Evolutionary conservation across 169 alveolate genomes (phyloP), one percentile per base, ranked within the genome.

Genomic region (Plasmodium gallinaceum): DNA sequence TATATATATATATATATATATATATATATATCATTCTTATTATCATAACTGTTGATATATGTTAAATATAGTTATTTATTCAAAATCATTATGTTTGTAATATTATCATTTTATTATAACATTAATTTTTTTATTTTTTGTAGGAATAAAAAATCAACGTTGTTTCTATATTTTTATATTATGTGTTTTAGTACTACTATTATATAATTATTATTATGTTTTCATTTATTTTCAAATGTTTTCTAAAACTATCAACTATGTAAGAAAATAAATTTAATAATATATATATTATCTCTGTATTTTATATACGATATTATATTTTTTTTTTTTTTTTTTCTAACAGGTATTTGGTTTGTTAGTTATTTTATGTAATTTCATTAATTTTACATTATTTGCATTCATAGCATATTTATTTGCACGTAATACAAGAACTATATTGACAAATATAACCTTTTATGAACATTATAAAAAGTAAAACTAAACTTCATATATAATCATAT

Each of bases 401-500:
- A 96, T 92, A 37, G 76, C 92, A 18, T 95, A 95, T 74, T 95
- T 96, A 42, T 89, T 93, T 62, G 75, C 93, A 12, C 93, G 98
- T 20, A 94, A 94, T 57, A 57, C 95, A 26, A 87, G 97, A 65
- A 93, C 97, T 58, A 96, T 96, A 88, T 14, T 95, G 57, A 93
- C 98, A 54, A 95, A 96, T 83, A 96, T 96, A 37, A 96, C 98
- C n/a, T 96, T 93, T 94, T 96, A 96, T 76, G 98, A 96, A 71
- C 95, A 66, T 80, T 94, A 92, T 54, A 93, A 96, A 74, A 96
- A 92, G 92, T 97, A 96, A 32, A 88, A 51, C 42, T 64, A 48
- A 60, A 39, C 42, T 60, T 22, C 20, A 22, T 48, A 61, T 16
- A 39, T 60, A 18, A 10, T 5, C n/a, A 74, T 18, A 60, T 20